Base-by-base conservation (phyloP, 768 basidiomycete genomes). In the Mycena latifolia region DNA sequence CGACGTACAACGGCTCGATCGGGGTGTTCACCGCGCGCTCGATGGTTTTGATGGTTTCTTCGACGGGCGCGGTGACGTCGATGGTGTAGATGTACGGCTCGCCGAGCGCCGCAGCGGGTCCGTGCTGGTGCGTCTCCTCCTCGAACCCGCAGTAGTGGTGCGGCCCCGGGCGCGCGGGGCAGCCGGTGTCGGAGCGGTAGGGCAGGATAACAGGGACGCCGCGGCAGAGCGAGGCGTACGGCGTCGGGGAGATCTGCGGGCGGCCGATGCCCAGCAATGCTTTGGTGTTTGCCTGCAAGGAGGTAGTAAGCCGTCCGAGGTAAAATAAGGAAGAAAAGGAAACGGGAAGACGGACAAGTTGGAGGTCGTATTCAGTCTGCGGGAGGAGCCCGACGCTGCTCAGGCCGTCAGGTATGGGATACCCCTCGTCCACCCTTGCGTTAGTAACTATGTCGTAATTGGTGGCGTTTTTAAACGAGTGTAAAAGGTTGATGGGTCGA, bases 211-310 rank as follows among this genome's bases (percentile, higher is more conserved):
- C 61, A 39, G 67, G 67, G 20, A 68, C 67, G 25, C 66, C 61
- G 45, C 55, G 55, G 28, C 60, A 68, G 5, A 68, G 33, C 14
- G 55, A 48, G 3, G 67, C 67, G 41, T 64, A 68, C 10, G 67
- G 67, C 22, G 55, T 68, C 3, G 67, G 67, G 24, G 67, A 68
- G 17, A 68, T 59, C 22, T 25, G 57, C 8, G 67, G 67, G n/a
- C 31, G 33, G 6, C 67, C 67, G 39, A 68, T 68, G 27, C 67
- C 67, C 5, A 68, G n/a, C 10, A 68, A 35, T 8, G 57, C 55
- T 55, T 68, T 68, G 2, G 67, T 51, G 18, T 63, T 59, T 11
- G 62, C 62, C 67, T 68, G 25, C 37, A 15, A 10, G 39, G 27
- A n/a, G 37, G 51, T 24, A 20, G 17, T 35, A 18, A 33, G 53